Percentiles rank a stretch among this genome's conserved stretches.
Evolutionary conservation across 129 eudicot species (phyloP).

Genomic region (Deinandra increscens): DNA sequence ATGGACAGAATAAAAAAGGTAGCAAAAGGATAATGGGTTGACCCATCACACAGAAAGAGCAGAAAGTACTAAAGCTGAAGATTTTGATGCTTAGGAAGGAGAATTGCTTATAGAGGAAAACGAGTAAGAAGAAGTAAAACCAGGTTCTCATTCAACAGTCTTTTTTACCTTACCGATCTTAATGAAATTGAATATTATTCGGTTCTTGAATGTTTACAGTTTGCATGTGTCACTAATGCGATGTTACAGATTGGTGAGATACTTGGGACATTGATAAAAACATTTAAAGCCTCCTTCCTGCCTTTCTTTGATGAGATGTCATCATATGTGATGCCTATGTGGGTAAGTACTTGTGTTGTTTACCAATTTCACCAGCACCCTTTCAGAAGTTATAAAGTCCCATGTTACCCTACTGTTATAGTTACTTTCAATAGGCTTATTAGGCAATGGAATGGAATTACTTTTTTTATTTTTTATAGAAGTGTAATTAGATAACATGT

Average conservation of each 20-base stretch:
- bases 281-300: constrained; percentile 89
- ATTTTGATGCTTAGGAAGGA: too few relatives aligned
- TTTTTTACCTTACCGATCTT: background rate
- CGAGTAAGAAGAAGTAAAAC: constrained; percentile 98
- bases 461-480: too few relatives aligned
- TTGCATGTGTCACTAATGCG: background rate
- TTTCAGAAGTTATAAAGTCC: too few relatives aligned
- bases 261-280: constrained; percentile 91
- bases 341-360: constrained; percentile 62
- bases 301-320: constrained; percentile 96
- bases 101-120: constrained; percentile 92
- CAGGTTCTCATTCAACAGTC: constrained; percentile 48
- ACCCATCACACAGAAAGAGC: constrained; percentile 85
- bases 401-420: too few relatives aligned
- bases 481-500: too few relatives aligned
- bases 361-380: background rate
- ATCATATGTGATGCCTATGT: constrained; percentile 95
- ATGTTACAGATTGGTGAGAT: constrained; percentile 78
- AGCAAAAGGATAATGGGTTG: too few relatives aligned
- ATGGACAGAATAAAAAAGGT: too few relatives aligned
- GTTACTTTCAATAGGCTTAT: too few relatives aligned
- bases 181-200: background rate
- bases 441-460: too few relatives aligned
- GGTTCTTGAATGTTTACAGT: background rate
- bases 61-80: constrained; percentile 98